Evolutionary conservation across 192 early-diverging fungal species (phyloP).

Genomic region (Cladochytrium replicatum): DNA sequence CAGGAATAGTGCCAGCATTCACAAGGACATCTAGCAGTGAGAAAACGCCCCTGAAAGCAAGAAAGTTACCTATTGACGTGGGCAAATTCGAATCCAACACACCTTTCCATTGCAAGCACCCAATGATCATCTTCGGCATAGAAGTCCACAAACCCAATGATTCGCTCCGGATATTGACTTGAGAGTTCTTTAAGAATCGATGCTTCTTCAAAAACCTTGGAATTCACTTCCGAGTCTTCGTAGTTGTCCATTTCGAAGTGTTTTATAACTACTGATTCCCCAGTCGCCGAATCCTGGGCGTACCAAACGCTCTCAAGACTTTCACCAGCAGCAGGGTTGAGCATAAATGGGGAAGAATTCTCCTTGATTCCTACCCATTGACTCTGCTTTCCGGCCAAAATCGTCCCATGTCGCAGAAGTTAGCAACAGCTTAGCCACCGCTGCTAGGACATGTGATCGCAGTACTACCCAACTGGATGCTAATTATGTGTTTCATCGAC

Average conservation of each 20-base stretch:
- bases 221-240: background rate
- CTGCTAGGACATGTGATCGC: no score
- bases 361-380: no score
- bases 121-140: constrained; percentile 21
- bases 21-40: constrained; percentile 19
- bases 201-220: background rate
- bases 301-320: constrained; percentile 26
- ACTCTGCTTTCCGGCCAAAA: no score
- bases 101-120: constrained; percentile 25
- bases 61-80: background rate
- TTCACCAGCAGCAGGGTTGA: constrained; percentile 3
- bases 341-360: no score
- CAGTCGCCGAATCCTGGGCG: constrained; percentile 9
- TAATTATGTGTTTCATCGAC: no score
- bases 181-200: constrained; percentile 18
- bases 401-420: no score
- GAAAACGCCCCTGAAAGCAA: constrained; percentile 12
- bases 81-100: background rate
- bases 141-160: constrained; percentile 15
- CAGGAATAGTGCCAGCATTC: constrained; percentile 8
- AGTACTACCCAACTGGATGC: no score
- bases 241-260: constrained; percentile 13
- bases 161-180: constrained; percentile 1
- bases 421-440: no score
- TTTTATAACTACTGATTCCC: constrained; percentile 16